Evolutionary conservation across 306 rosid species (phyloP).

Genomic region (Delonix regia): DNA sequence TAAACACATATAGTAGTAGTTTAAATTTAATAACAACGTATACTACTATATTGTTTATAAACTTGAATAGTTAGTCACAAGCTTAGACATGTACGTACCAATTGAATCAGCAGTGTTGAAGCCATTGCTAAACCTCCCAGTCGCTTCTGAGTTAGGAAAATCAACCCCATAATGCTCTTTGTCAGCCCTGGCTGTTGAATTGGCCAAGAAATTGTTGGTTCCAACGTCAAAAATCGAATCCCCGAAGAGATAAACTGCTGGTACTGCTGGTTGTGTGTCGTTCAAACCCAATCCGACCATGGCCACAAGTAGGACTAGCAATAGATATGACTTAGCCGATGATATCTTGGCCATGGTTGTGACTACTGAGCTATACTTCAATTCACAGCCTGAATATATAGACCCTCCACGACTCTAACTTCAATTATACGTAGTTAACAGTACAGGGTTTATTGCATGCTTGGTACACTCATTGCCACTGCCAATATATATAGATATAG

Average conservation of each 20-base stretch:
- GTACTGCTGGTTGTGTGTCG: background rate
- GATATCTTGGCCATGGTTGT: background rate
- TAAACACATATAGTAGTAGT: background rate
- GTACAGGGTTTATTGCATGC: slow-evolving; percentile 18
- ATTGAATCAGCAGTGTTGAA: slow-evolving; percentile 43
- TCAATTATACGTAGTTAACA: background rate
- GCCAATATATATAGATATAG: background rate
- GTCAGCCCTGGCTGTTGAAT: slow-evolving; percentile 30
- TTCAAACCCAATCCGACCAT: background rate
- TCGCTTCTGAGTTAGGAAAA: slow-evolving; percentile 30
- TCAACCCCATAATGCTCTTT: slow-evolving; percentile 42
- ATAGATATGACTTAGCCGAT: background rate
- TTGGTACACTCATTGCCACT: background rate
- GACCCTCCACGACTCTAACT: too few species aligned
- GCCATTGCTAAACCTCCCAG: slow-evolving; percentile 59
- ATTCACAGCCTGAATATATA: too few species aligned
- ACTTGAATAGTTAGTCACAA: too few species aligned
- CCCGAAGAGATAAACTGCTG: slow-evolving; percentile 47
- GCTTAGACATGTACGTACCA: too few species aligned
- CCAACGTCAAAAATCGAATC: slow-evolving; percentile 54
- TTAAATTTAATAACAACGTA: too few species aligned
- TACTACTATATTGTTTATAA: too few species aligned
- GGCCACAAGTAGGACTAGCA: background rate
- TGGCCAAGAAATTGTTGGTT: slow-evolving; percentile 36
- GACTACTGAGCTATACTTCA: background rate